Evolutionary conservation across 495 filamentous ascomycete genomes (phyloP), one percentile per base, ranked within the genome.

Genomic region (Copromyces sp.): DNA sequence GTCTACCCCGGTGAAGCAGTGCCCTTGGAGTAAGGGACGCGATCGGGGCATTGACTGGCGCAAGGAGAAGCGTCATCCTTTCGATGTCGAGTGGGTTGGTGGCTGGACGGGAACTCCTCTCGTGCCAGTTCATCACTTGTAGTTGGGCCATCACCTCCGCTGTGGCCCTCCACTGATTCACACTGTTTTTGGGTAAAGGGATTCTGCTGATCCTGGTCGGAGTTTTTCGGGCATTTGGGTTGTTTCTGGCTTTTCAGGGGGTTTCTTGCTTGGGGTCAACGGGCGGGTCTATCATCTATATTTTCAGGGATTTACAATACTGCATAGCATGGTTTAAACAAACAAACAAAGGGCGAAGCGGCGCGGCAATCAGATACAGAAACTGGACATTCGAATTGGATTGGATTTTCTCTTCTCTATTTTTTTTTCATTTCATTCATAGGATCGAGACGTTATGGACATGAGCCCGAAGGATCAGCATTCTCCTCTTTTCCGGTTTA

Each of bases 51-150:
- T 74, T 86, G 78, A 81, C 76, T 93, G 92, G 92, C 91, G 92
- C 75, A 89, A 86, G 75, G 85, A 89, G 75, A 88, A 89, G 77
- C 88, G 86, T 75, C 84, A 85, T 76, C 83, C 90, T 78, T 87
- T 92, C 77, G 93, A 94, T 79, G 81, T 92, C 79, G 93, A 94
- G 86, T 94, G 94, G 87, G 92, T 97, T 87, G 94, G 93, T 84
- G 92, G 90, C 81, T 95, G 92, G 91, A 76, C 73, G 53, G 68
- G 75, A 76, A 73, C 39, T 75, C 17, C 69, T 77, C 77, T 73
- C 75, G 68, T 75, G 74, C 80, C 74, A 72, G 80, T 79, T 71
- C 78, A 82, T 77, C 86, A 86, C 81, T 87, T 86, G 87, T 88
- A 85, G 86, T 86, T 86, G 82, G 74, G 81, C 74, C 73, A 75